Percentiles rank a stretch among this genome's conserved stretches.
Conservation (phyloP, 768 basidiomycete species). For the Hericium alpestre region DNA sequence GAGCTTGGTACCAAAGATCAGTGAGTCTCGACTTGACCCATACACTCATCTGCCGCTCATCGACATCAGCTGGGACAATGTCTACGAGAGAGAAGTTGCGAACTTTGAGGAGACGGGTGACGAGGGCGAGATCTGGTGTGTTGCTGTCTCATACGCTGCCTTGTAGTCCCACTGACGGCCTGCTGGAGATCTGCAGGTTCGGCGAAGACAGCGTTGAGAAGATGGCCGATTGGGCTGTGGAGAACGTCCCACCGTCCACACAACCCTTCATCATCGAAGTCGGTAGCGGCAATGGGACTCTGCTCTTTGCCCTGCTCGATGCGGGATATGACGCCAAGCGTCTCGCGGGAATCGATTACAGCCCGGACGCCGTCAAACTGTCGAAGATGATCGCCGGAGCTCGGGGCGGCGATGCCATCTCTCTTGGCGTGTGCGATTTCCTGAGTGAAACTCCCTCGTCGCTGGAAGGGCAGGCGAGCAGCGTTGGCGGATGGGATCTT, state of each 20-base stretch:
- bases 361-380: constrained; percentile 56
- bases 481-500: constrained; percentile 50
- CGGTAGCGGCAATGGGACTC: constrained; percentile 70
- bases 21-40: constrained; percentile 31
- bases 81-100: constrained; percentile 58
- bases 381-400: constrained; percentile 44
- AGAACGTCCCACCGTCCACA: constrained; percentile 38
- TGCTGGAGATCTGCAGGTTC: constrained; percentile 42
- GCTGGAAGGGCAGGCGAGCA: constrained; percentile 9
- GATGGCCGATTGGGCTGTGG: constrained; percentile 65
- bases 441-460: constrained; percentile 40
- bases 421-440: constrained; percentile 57
- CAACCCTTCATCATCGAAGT: constrained; percentile 59
- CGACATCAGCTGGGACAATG: constrained; percentile 60
- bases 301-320: constrained; percentile 61
- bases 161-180: too few species aligned
- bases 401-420: constrained; percentile 31
- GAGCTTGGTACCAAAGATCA: constrained; percentile 72
- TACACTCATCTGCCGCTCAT: neutral
- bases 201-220: constrained; percentile 65
- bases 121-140: constrained; percentile 79
- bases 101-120: constrained; percentile 70
- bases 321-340: constrained; percentile 46
- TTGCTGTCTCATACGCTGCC: neutral
- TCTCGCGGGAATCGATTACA: constrained; percentile 70